phyloP scores from a whole-genome alignment of 352 stramenopile species.

The Pythium pectinolyticum region DNA sequence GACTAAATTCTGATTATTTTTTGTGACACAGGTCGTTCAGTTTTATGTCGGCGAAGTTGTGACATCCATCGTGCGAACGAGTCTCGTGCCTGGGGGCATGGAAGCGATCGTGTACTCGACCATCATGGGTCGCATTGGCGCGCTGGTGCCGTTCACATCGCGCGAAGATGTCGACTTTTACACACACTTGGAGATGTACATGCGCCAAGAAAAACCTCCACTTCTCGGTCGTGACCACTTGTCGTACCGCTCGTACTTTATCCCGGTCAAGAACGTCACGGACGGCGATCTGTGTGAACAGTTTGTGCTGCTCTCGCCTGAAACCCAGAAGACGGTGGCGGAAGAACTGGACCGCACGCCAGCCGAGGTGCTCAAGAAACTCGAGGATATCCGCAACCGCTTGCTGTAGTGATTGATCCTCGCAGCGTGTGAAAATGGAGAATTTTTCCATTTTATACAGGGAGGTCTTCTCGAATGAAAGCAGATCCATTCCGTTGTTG shows the following conservation, averaged over 20 bases:
- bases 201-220: constrained; percentile 89
- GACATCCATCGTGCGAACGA: constrained; percentile 95
- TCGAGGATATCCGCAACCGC: constrained; percentile 97
- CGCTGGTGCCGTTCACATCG: constrained; percentile 96
- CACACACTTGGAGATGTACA: constrained; percentile 97
- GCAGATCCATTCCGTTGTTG: not conserved
- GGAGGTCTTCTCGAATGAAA: not conserved
- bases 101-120: constrained; percentile 98
- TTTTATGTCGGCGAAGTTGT: constrained; percentile 99
- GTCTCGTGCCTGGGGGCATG: constrained; percentile 94
- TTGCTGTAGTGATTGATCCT: constrained; percentile 87
- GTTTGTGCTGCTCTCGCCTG: constrained; percentile 90
- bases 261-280: constrained; percentile 98
- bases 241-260: constrained; percentile 97
- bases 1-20: no score
- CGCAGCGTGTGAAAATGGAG: not conserved
- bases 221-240: constrained; percentile 95
- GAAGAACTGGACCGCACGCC: constrained; percentile 95
- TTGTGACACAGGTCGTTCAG: constrained; percentile 67
- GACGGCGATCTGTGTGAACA: constrained; percentile 98
- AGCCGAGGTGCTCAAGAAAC: constrained; percentile 97
- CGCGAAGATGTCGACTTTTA: constrained; percentile 98
- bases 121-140: constrained; percentile 95
- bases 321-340: constrained; percentile 96
- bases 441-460: constrained; percentile 3